Evolutionary conservation across 768 basidiomycete species (phyloP), one percentile per base, ranked within the genome.

Genomic region (Dioszegia hungarica): DNA sequence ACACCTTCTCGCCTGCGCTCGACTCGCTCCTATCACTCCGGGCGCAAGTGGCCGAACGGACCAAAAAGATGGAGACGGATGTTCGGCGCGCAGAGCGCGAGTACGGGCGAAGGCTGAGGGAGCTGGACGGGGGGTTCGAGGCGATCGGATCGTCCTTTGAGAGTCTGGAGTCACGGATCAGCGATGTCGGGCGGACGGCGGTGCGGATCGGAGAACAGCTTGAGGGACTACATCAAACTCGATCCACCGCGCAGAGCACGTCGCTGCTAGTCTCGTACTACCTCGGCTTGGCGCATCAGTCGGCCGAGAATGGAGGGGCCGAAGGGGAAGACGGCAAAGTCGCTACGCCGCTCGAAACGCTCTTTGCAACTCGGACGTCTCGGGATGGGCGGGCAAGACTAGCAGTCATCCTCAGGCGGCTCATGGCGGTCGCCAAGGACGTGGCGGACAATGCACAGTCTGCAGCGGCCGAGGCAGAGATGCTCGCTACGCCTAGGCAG

Each of bases 201-300:
- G 86, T 97, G 44, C 82, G 94, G 46, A 95, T 98, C 64, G 95
- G 94, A 39, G 94, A 98, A 78, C 91, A 98, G 75, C 82, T 99
- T 39, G 94, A 99, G 77, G 88, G 88, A 0, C 85, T 97, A 17
- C 92, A 95, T 72, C 83, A 90, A 53, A 88, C 93, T 62, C 83
- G 94, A 15, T 88, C 90, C 74, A 81, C 92, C 61, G 94, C 93
- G 1, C 90, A 93, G 68, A 93, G 93, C 6, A 91, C 95, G 0
- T 87, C 90, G 64, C 88, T 98, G 70, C 78, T 99, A 24, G 88
- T 98, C 46, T 86, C 91, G 62, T 93, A 87, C 73, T 97, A 97
- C 74, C 90, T 90, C 66, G 89, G 93, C 60, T 88, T 99, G 66
- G 53, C 33, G 6, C 56, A 49, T 12, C 53, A 60, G 22, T n/a